Evolutionary conservation across 768 basidiomycete species (phyloP).

Genomic region (Inosperma sp.): DNA sequence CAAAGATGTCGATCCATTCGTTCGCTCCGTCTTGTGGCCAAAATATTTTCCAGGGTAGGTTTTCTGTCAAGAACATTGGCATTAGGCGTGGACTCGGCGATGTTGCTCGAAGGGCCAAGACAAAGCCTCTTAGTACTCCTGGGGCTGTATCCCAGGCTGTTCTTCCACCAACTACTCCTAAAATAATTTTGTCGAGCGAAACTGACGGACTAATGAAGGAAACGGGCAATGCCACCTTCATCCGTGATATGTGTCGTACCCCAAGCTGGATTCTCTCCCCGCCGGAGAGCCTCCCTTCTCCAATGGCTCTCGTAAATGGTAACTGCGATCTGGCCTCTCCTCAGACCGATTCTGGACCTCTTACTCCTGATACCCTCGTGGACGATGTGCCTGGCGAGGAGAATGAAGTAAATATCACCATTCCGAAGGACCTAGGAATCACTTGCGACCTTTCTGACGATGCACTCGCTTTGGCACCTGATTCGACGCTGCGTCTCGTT

Average conservation of each 20-base stretch:
- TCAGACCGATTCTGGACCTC: conserved; percentile 13
- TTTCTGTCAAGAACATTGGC: conserved; percentile 18
- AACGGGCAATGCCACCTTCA: conserved; percentile 22
- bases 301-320: conserved; percentile 18
- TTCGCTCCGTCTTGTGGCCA: conserved; percentile 20
- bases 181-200: neutral
- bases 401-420: conserved; percentile 19
- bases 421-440: conserved; percentile 20
- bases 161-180: neutral
- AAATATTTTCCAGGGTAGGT: conserved; percentile 19
- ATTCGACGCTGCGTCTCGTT: conserved; percentile 24
- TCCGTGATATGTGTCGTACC: conserved; percentile 25
- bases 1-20: conserved; percentile 21
- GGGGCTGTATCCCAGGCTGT: neutral
- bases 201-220: conserved; percentile 6
- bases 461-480: conserved; percentile 11
- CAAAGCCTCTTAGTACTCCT: conserved; percentile 1
- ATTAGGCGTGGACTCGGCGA: conserved; percentile 16
- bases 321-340: conserved; percentile 7
- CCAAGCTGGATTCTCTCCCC: conserved; percentile 27
- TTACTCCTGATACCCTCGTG: conserved; percentile 25
- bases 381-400: conserved; percentile 12
- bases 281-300: conserved; percentile 25
- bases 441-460: conserved; percentile 15
- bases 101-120: conserved; percentile 9